Percentiles rank a stretch among this genome's conserved stretches.
These are phyloP conservation scores for Sorghum bicolor DNA, from an alignment of 176 grass and related monocot species.

Conservation along the genomic window DNA sequence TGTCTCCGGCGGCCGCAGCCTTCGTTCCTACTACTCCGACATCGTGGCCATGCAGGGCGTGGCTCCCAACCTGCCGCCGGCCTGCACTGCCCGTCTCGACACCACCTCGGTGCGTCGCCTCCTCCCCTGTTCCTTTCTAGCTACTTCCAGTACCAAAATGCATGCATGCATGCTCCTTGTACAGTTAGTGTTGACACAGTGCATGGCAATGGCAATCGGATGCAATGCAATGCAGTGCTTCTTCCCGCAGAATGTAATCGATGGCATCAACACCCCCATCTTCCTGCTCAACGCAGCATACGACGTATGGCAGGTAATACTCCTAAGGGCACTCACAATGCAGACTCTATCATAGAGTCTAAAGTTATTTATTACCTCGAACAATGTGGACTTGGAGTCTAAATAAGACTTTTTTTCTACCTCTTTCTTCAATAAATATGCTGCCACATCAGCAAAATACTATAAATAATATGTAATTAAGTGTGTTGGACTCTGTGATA, in stretches of 20 bases:
- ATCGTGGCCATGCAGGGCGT: conserved; percentile 62
- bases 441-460: too few species aligned
- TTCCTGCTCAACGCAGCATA: conserved; percentile 90
- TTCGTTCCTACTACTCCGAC: conserved; percentile 65
- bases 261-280: conserved; percentile 59
- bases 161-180: background rate
- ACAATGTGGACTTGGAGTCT: too few species aligned
- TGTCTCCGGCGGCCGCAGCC: conserved; percentile 43
- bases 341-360: too few species aligned
- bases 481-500: too few species aligned
- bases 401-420: too few species aligned
- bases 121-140: too few species aligned
- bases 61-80: conserved; percentile 43
- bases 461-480: too few species aligned
- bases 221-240: conserved; percentile 55
- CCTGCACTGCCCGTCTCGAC: conserved; percentile 59
- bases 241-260: conserved; percentile 72
- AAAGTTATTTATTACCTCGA: too few species aligned
- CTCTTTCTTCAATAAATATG: too few species aligned
- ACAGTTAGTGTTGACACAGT: background rate
- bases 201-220: too few species aligned
- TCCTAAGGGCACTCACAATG: too few species aligned
- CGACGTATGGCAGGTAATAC: conserved; percentile 94
- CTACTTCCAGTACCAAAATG: background rate
- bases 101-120: conserved; percentile 51